A percentile compares a stretch with the other conserved stretches of the same genome.
Conservation (phyloP, 177 flowering plant species). For the Vitis hybrid region DNA sequence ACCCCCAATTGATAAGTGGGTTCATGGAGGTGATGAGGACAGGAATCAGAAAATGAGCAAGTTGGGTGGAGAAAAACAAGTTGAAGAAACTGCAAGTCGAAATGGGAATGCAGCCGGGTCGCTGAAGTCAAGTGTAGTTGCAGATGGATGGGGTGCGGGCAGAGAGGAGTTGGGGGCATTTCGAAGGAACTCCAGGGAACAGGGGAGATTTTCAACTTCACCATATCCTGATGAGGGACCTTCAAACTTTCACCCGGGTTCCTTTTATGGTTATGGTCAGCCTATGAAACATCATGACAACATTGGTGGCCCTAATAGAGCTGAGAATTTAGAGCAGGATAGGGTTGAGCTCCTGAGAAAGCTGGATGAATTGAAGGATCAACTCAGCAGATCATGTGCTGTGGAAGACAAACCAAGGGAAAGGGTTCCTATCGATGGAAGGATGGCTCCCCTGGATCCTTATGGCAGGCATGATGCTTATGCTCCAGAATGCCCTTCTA, state of each 20-base stretch:
- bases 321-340: constrained; percentile 44
- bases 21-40: constrained; percentile 3
- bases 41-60: constrained; percentile 14
- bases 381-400: constrained; percentile 44
- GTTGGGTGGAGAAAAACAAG: constrained; percentile 14
- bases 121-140: constrained; percentile 12
- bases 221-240: constrained; percentile 48
- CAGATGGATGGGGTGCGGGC: constrained; percentile 20
- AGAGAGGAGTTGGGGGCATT: constrained; percentile 24
- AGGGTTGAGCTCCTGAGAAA: constrained; percentile 54
- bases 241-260: constrained; percentile 30
- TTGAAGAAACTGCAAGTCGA: constrained; percentile 13
- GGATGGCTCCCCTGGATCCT: constrained; percentile 26
- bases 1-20: constrained; percentile 22
- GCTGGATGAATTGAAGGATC: constrained; percentile 55
- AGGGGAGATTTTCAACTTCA: constrained; percentile 20
- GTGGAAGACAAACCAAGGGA: constrained; percentile 35
- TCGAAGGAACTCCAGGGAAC: constrained; percentile 23
- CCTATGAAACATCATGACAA: constrained; percentile 12
- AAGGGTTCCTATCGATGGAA: constrained; percentile 28
- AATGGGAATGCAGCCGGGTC: constrained; percentile 18
- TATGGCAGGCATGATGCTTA: constrained; percentile 27
- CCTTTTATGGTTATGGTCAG: constrained; percentile 25
- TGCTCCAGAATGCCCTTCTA: not conserved
- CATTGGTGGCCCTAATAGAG: constrained; percentile 24